Evolutionary conservation across 805 yeast species (phyloP).

Genomic region (Zygosaccharomyces pseudorouxii): DNA sequence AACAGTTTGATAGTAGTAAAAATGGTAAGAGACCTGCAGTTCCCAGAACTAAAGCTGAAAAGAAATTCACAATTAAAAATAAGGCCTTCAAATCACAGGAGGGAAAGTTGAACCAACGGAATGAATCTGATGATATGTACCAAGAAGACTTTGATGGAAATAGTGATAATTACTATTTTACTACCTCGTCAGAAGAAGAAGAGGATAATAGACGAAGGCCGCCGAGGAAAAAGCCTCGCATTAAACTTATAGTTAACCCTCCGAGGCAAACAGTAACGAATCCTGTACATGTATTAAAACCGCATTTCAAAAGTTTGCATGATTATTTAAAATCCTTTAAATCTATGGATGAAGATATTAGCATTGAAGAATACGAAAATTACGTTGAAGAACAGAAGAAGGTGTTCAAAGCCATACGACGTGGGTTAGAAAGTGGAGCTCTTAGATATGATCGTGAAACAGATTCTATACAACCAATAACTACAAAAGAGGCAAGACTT

Average conservation of each 20-base stretch:
- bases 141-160: conserved; percentile 11
- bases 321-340: conserved; percentile 52
- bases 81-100: not conserved
- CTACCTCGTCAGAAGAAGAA: conserved; percentile 33
- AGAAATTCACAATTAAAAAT: not conserved
- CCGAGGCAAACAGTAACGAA: conserved; percentile 52
- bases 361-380: conserved; percentile 55
- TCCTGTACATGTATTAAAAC: conserved; percentile 52
- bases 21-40: not conserved
- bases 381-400: conserved; percentile 50
- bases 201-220: conserved; percentile 16
- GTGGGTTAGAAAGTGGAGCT: conserved; percentile 44
- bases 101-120: not conserved
- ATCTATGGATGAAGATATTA: conserved; percentile 57
- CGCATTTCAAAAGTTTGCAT: conserved; percentile 41
- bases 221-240: conserved; percentile 23
- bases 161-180: conserved; percentile 26
- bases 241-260: conserved; percentile 35
- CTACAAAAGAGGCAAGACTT: conserved; percentile 39
- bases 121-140: conserved; percentile 1
- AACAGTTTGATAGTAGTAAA: conserved; percentile 5
- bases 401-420: conserved; percentile 41
- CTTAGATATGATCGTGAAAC: conserved; percentile 42
- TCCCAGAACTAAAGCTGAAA: not conserved
- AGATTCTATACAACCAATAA: conserved; percentile 39